Base-by-base conservation (phyloP, 116 monocot genomes). In the Cymodocea nodosa region DNA sequence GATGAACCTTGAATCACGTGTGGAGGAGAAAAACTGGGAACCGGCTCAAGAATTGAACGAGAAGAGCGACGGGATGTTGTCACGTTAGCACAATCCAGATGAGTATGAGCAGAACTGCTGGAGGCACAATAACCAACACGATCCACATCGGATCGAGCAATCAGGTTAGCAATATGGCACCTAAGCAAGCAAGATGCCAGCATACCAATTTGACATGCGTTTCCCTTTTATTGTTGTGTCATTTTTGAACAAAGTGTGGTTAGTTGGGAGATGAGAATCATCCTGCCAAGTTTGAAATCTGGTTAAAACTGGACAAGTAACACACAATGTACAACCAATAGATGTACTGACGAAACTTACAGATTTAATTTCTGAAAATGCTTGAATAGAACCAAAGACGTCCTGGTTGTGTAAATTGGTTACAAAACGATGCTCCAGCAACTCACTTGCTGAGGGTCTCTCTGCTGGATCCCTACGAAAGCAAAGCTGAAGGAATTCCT, bases 401-500 rank as follows among this genome's bases (percentile, higher is more conserved):
- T 81, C 78, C 60, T 82, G 80, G 15, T 75, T 51, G 24, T 53
- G 53, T 30, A 79, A 70, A 58, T 82, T 82, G 52, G 70, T 68
- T 15, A 95, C 72, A 51, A 95, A 95, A 49, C 83, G 69, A 65
- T 95, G 95, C 23, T 90, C 82, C 2, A 95, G 74, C 57, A 95
- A 70, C 68, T 55, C 68, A 22, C 17, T 74, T 62, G 95, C 90
- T 60, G 79, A 70, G 23, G 95, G 95, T 64, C 95, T 85, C 20
- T 90, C 87, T 23, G 87, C 73, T 4, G 95, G 95, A 66, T 90
- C 87, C 52, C 95, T 87, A 37, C 68, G 78, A 37, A 95, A 90
- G 73, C 95, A 95, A 51, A 24, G 53, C 24, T 57, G 69, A 50
- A 95, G 75, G 70, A 95, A 95, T 19, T 95, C 87, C 67, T 90